Conservation (phyloP, 1,284 basidiomycete species). For the Rhodotorula sp. region DNA sequence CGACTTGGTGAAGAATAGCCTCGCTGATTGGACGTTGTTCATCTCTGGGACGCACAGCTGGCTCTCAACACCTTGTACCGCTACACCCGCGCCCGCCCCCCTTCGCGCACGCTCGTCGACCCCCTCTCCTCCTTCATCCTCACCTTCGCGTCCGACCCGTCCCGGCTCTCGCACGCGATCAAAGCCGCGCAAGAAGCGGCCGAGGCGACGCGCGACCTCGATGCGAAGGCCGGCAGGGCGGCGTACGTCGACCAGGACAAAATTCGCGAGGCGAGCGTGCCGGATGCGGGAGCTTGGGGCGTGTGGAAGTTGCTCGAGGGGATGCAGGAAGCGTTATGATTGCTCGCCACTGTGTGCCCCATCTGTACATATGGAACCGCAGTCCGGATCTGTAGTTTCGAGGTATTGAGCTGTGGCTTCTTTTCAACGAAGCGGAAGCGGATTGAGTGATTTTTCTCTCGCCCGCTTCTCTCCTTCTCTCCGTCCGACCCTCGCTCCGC, state of each 20-base stretch:
- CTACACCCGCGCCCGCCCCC: slow-evolving; percentile 83
- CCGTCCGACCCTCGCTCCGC: no score
- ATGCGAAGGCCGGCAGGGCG: slow-evolving; percentile 83
- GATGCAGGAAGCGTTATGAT: slow-evolving; percentile 35
- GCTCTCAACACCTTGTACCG: slow-evolving; percentile 74
- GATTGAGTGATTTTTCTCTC: no score
- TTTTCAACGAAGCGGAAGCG: no score
- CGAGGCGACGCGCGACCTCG: slow-evolving; percentile 67
- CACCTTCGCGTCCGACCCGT: slow-evolving; percentile 52
- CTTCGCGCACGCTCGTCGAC: slow-evolving; percentile 86
- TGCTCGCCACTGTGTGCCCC: no score
- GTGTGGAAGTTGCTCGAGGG: slow-evolving; percentile 72
- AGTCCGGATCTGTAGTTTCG: no score
- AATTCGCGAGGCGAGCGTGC: slow-evolving; percentile 65
- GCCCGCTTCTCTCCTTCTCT: no score
- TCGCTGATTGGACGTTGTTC: no score
- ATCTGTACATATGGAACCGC: no score
- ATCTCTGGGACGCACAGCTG: no score
- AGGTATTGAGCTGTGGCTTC: neutral
- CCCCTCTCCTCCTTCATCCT: slow-evolving; percentile 79
- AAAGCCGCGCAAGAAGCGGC: slow-evolving; percentile 66
- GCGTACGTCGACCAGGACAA: slow-evolving; percentile 78
- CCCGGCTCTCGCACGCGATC: slow-evolving; percentile 60
- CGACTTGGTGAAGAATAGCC: no score
- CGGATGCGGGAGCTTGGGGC: slow-evolving; percentile 89